These are phyloP conservation scores for Suillus discolor DNA, from an alignment of 768 basidiomycete genomes.

Conservation along the genomic window DNA sequence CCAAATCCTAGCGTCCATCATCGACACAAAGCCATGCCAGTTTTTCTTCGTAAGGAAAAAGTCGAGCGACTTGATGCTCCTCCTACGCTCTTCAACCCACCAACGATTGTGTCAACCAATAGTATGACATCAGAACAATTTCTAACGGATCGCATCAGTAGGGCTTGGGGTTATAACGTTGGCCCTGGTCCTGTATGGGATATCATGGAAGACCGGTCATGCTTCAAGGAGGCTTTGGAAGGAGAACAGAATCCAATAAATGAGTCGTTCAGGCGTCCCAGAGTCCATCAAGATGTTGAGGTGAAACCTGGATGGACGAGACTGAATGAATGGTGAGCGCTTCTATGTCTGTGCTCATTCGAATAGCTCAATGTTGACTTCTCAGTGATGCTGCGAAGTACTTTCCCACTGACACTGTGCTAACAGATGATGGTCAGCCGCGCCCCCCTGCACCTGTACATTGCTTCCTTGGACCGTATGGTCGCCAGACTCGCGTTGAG, in stretches of 20 bases:
- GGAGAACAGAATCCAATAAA: slow-evolving; percentile 32
- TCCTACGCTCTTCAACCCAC: slow-evolving; percentile 53
- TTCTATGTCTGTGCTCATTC: slow-evolving; percentile 4
- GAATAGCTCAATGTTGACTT: slow-evolving; percentile 1
- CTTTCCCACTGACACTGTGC: slow-evolving; percentile 54
- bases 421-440: slow-evolving; percentile 53
- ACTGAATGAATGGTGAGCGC: slow-evolving; percentile 50
- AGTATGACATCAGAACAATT: slow-evolving; percentile 51
- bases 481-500: slow-evolving; percentile 48
- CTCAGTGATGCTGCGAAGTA: slow-evolving; percentile 58
- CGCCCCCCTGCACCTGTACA: slow-evolving; percentile 54
- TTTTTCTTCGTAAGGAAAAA: slow-evolving; percentile 51
- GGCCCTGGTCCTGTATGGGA: slow-evolving; percentile 83
- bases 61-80: slow-evolving; percentile 58
- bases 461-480: slow-evolving; percentile 71
- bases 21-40: slow-evolving; percentile 68
- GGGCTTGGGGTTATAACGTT: slow-evolving; percentile 73
- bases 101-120: slow-evolving; percentile 50
- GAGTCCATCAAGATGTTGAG: slow-evolving; percentile 50
- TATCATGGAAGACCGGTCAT: slow-evolving; percentile 73
- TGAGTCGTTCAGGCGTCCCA: slow-evolving; percentile 59
- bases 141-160: slow-evolving; percentile 58
- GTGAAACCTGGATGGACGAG: slow-evolving; percentile 49
- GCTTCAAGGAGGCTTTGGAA: slow-evolving; percentile 65
- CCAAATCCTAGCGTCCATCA: slow-evolving; percentile 72